Conservation (phyloP, 2,329 filamentous ascomycete genomes). For the Fusarium heterosporum region DNA sequence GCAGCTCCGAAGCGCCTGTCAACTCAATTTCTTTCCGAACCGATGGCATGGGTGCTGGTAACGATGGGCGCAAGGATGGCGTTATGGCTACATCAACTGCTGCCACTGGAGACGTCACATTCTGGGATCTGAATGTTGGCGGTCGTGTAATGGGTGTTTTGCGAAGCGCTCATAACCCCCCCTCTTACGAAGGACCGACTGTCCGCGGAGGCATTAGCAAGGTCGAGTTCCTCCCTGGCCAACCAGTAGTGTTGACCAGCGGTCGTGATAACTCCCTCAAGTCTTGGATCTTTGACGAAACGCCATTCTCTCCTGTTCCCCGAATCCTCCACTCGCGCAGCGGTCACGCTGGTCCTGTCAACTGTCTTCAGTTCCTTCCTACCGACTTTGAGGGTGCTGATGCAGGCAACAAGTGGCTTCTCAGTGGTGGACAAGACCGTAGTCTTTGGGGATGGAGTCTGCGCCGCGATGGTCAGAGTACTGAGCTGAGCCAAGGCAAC, state of each 20-base stretch:
- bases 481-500: slow-evolving; percentile 91
- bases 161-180: slow-evolving; percentile 87
- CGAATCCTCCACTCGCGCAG: slow-evolving; percentile 86
- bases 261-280: slow-evolving; percentile 94
- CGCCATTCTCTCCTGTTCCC: slow-evolving; percentile 87
- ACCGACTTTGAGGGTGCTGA: slow-evolving; percentile 91
- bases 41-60: slow-evolving; percentile 87
- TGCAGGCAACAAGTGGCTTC: slow-evolving; percentile 89
- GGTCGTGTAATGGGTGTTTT: slow-evolving; percentile 88
- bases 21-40: slow-evolving; percentile 90
- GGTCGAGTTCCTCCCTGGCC: slow-evolving; percentile 88
- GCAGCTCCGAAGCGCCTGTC: slow-evolving; percentile 73
- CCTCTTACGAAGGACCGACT: slow-evolving; percentile 64
- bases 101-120: slow-evolving; percentile 86
- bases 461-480: slow-evolving; percentile 91
- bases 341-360: slow-evolving; percentile 89
- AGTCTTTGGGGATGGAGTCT: slow-evolving; percentile 98
- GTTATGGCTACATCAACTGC: slow-evolving; percentile 93
- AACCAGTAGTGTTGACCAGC: slow-evolving; percentile 89
- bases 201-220: slow-evolving; percentile 84
- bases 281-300: slow-evolving; percentile 96
- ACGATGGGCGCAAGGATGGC: slow-evolving; percentile 85
- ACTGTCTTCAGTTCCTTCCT: slow-evolving; percentile 84
- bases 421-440: slow-evolving; percentile 89
- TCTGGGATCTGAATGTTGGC: slow-evolving; percentile 95